Percentiles rank a stretch among this genome's conserved stretches.
Evolutionary conservation across 495 filamentous ascomycete species (phyloP).

Genomic region (Penicillium canescens): DNA sequence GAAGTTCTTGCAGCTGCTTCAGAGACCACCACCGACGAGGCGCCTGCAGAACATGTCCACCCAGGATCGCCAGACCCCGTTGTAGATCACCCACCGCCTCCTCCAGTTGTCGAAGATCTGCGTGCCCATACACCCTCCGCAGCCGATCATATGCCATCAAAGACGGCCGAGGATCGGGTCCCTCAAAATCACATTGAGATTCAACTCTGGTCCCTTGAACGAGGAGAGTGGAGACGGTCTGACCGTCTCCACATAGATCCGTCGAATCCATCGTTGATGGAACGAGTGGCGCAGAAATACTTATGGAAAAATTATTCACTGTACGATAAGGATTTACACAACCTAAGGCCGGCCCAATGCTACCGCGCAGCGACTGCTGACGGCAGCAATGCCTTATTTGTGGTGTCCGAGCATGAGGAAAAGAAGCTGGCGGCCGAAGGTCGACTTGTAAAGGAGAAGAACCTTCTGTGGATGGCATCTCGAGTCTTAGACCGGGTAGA

Average conservation of each 20-base stretch:
- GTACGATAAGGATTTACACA: constrained; percentile 19
- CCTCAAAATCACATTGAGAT: constrained; percentile 1
- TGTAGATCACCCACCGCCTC: too few species aligned
- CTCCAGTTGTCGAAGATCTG: too few species aligned
- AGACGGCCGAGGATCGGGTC: background rate
- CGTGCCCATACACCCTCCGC: too few species aligned
- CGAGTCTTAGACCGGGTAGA: constrained; percentile 14
- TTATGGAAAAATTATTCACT: constrained; percentile 19
- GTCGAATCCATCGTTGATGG: constrained; percentile 14
- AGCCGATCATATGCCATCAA: too few species aligned
- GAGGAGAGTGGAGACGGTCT: constrained; percentile 16
- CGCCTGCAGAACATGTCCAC: too few species aligned
- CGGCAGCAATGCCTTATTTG: constrained; percentile 26
- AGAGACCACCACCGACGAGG: too few species aligned
- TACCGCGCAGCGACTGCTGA: too few species aligned
- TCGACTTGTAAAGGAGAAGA: constrained; percentile 13
- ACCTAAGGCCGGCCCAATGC: constrained; percentile 15
- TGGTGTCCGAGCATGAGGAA: constrained; percentile 19
- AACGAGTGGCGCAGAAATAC: constrained; percentile 20
- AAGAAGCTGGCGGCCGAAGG: constrained; percentile 15
- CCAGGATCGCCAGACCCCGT: too few species aligned
- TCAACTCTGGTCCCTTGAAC: constrained; percentile 15
- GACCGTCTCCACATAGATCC: constrained; percentile 14
- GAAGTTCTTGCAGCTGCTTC: too few species aligned
- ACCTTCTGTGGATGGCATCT: constrained; percentile 20